Percentiles rank a stretch among this genome's conserved stretches.
Conservation (phyloP, 805 yeast genomes). For the Candida gorgasii region DNA sequence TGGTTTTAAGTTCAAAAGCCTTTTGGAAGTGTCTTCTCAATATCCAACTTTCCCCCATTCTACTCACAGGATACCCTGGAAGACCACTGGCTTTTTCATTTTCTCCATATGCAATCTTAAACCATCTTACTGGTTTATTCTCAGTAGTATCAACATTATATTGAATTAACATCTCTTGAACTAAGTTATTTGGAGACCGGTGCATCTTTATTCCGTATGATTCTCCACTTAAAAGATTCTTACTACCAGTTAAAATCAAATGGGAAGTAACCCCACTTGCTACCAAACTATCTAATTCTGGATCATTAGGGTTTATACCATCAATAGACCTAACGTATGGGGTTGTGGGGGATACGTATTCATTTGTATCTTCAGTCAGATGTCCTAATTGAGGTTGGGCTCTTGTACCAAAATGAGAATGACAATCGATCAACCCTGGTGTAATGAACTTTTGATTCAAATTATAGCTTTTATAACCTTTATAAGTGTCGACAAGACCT, state of each 20-base stretch:
- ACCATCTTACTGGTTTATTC: constrained; percentile 8
- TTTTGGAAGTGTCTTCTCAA: constrained; percentile 3
- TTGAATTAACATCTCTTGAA: constrained; percentile 8
- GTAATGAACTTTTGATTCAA: constrained; percentile 5
- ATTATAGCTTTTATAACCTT: background rate
- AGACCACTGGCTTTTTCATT: constrained; percentile 2
- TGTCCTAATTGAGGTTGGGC: constrained; percentile 11
- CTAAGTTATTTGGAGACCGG: constrained; percentile 8
- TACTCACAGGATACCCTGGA: constrained; percentile 7
- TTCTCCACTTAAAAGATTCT: constrained; percentile 10
- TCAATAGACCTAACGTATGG: constrained; percentile 12
- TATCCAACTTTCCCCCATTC: constrained; percentile 11
- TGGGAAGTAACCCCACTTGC: constrained; percentile 11
- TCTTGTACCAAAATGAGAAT: constrained; percentile 14
- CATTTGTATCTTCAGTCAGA: constrained; percentile 11
- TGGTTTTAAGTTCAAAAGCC: background rate
- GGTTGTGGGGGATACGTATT: constrained; percentile 7
- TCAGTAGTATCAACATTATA: constrained; percentile 3
- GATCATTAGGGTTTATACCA: constrained; percentile 10
- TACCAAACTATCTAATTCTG: constrained; percentile 5
- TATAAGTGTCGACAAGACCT: background rate
- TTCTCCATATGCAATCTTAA: constrained; percentile 12
- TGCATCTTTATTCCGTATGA: constrained; percentile 6
- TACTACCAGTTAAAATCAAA: constrained; percentile 10
- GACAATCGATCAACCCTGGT: constrained; percentile 12